phyloP scores from a whole-genome alignment of 1,284 basidiomycete species.

The Apiotrichum sp. region DNA sequence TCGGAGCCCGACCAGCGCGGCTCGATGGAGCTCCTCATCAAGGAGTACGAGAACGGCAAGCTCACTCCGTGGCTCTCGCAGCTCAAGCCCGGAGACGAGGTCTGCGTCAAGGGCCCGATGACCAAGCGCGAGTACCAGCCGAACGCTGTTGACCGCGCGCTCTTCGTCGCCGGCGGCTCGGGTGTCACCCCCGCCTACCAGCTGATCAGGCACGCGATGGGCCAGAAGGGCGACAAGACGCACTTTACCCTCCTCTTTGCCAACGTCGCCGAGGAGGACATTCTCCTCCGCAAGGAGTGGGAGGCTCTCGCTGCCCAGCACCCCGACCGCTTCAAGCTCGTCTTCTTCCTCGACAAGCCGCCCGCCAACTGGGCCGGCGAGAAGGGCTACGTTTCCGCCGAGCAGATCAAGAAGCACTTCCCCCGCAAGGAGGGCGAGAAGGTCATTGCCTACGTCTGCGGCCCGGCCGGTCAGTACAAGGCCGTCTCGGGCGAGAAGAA shows the following conservation, averaged over 20 bases:
- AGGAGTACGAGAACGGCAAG: constrained; percentile 62
- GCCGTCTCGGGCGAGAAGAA: constrained; percentile 58
- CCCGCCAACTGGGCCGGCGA: constrained; percentile 64
- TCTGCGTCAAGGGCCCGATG: constrained; percentile 86
- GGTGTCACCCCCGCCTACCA: constrained; percentile 53
- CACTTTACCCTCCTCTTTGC: constrained; percentile 89
- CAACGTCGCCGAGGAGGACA: constrained; percentile 85
- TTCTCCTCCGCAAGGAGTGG: constrained; percentile 76
- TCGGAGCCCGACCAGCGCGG: constrained; percentile 66
- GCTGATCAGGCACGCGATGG: constrained; percentile 65
- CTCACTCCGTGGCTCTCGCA: constrained; percentile 69
- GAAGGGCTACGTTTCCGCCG: constrained; percentile 51
- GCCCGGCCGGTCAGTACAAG: constrained; percentile 79
- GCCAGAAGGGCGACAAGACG: constrained; percentile 75
- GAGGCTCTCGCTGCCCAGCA: constrained; percentile 66
- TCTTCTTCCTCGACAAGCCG: constrained; percentile 81
- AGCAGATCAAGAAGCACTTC: constrained; percentile 66
- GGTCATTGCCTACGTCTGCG: constrained; percentile 84
- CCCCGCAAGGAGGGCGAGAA: constrained; percentile 62
- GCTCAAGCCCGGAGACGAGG: constrained; percentile 70
- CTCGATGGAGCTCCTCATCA: constrained; percentile 75
- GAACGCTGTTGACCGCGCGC: constrained; percentile 79
- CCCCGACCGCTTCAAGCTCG: constrained; percentile 63
- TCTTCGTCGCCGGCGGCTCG: constrained; percentile 71
- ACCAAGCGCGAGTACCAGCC: constrained; percentile 75